Evolutionary conservation across 805 yeast species (phyloP).

Genomic region (Gaillardinia entomophila): DNA sequence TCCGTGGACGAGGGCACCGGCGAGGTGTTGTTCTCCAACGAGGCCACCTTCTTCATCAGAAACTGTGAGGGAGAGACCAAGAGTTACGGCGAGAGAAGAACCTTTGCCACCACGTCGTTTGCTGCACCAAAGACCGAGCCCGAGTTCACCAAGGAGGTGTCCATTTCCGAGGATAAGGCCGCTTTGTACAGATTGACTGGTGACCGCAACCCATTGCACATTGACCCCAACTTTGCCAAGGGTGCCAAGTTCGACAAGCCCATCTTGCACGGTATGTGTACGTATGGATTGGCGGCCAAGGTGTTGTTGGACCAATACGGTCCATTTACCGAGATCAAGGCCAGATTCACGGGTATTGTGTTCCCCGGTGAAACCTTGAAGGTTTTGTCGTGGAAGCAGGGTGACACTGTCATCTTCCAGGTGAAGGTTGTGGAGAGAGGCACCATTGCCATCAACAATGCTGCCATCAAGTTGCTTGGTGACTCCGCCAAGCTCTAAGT

Average conservation of each 20-base stretch:
- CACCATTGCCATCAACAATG: slow-evolving; percentile 75
- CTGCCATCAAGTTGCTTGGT: slow-evolving; percentile 61
- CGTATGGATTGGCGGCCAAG: slow-evolving; percentile 78
- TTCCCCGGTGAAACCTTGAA: slow-evolving; percentile 90
- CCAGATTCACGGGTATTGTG: slow-evolving; percentile 84
- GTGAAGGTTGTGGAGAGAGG: slow-evolving; percentile 75
- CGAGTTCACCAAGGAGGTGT: slow-evolving; percentile 55
- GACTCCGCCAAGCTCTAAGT: slow-evolving; percentile 36
- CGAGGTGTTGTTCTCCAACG: slow-evolving; percentile 71
- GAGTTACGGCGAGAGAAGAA: slow-evolving; percentile 40
- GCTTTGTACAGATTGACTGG: slow-evolving; percentile 89
- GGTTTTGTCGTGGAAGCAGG: slow-evolving; percentile 80
- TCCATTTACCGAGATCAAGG: slow-evolving; percentile 76
- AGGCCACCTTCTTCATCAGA: slow-evolving; percentile 79
- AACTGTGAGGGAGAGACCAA: slow-evolving; percentile 58
- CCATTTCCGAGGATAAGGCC: slow-evolving; percentile 70
- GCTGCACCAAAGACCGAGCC: slow-evolving; percentile 57
- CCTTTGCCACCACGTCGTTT: slow-evolving; percentile 61
- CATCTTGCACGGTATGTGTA: slow-evolving; percentile 87
- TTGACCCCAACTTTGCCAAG: slow-evolving; percentile 86
- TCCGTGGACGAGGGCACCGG: slow-evolving; percentile 64
- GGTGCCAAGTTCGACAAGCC: slow-evolving; percentile 83
- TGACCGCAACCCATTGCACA: slow-evolving; percentile 91
- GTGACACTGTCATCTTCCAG: slow-evolving; percentile 69
- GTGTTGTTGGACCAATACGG: slow-evolving; percentile 77